phyloP scores from a whole-genome alignment of 192 early-diverging fungal species.

The Coemansia sp. region DNA sequence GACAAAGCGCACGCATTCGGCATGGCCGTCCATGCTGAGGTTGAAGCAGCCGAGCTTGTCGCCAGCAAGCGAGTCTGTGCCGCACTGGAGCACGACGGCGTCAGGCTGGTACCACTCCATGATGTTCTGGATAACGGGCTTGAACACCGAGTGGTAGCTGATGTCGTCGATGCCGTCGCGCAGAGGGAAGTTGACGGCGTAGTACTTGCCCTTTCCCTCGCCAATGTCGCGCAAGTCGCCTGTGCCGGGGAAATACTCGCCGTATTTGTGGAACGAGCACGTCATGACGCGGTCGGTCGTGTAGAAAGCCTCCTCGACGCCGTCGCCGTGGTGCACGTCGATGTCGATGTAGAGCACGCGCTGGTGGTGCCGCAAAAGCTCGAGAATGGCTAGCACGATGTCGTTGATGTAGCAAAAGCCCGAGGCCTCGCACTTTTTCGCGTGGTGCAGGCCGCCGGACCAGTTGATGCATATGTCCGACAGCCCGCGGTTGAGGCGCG shows the following conservation, averaged over 20 bases:
- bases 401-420: conserved; percentile 99
- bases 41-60: conserved; percentile 96
- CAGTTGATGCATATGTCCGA: conserved; percentile 96
- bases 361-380: conserved; percentile 81
- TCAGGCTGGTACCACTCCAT: conserved; percentile 93
- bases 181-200: conserved; percentile 95
- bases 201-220: conserved; percentile 81
- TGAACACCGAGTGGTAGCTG: conserved; percentile 87
- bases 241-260: conserved; percentile 98
- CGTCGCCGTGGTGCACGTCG: conserved; percentile 98
- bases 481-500: conserved; percentile 75
- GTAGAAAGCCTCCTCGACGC: conserved; percentile 99
- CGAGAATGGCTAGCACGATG: conserved; percentile 90
- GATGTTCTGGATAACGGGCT: conserved; percentile 76
- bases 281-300: conserved; percentile 99
- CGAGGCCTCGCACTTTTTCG: conserved; percentile 92
- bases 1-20: conserved; percentile 89
- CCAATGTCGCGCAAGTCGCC: conserved; percentile 95
- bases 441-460: conserved; percentile 96
- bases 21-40: conserved; percentile 90
- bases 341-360: conserved; percentile 97
- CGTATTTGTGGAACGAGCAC: conserved; percentile 97
- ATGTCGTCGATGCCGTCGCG: conserved; percentile 92
- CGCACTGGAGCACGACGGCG: conserved; percentile 92
- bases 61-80: conserved; percentile 90